These are phyloP conservation scores for Anisodus acutangulus DNA, from an alignment of 257 asterid species.

Conservation along the genomic window DNA sequence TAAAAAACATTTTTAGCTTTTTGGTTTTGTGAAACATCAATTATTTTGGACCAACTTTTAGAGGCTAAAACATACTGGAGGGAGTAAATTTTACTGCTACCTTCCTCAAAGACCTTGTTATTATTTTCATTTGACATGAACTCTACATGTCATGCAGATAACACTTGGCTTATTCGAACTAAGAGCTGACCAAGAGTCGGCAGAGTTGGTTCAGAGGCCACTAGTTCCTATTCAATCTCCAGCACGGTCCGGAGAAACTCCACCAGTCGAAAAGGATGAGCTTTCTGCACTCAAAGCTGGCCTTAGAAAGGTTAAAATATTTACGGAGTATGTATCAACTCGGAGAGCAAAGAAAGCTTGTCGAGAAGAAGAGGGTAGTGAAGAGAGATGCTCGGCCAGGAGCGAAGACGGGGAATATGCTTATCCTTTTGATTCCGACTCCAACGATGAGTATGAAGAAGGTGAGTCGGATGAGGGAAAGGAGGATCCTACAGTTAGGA, in stretches of 20 bases:
- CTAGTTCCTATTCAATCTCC: constrained; percentile 58
- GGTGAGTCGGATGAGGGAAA: constrained; percentile 78
- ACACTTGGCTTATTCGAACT: constrained; percentile 66
- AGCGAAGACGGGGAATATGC: constrained; percentile 86
- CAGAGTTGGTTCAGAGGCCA: constrained; percentile 56
- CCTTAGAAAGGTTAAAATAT: constrained; percentile 78
- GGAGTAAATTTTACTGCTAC: neutral
- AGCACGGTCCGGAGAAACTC: constrained; percentile 52
- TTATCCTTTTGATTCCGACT: constrained; percentile 81
- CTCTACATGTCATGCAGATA: constrained; percentile 56
- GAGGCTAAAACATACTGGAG: no score
- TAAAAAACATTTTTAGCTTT: no score
- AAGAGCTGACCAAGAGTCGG: constrained; percentile 55
- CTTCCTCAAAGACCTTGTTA: neutral
- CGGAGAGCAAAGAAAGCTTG: constrained; percentile 86
- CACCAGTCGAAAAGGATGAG: constrained; percentile 72
- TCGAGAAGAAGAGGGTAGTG: constrained; percentile 81
- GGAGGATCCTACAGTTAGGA: constrained; percentile 64
- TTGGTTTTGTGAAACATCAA: no score
- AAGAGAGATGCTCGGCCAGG: constrained; percentile 70
- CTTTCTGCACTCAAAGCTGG: constrained; percentile 95
- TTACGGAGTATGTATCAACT: constrained; percentile 77
- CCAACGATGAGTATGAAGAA: constrained; percentile 67
- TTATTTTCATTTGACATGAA: neutral
- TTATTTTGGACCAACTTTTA: no score